Percentiles rank a stretch among this genome's conserved stretches.
phyloP scores from a whole-genome alignment of 1,284 basidiomycete species.

The Tilletia caries region DNA sequence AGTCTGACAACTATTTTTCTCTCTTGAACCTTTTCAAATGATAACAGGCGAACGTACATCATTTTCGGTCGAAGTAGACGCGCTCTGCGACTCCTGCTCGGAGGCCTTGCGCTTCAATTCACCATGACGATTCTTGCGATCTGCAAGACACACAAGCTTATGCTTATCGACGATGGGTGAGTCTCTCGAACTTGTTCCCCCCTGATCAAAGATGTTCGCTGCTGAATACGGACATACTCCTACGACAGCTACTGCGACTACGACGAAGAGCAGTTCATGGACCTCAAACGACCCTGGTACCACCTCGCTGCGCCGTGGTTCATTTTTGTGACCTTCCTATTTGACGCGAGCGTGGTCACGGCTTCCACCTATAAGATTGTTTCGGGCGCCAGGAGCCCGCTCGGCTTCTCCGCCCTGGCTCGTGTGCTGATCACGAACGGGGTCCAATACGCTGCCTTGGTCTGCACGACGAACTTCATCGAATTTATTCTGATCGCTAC shows the following conservation, averaged over 20 bases:
- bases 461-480: neutral
- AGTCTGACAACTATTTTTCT: neutral
- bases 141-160: neutral
- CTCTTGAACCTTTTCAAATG: too few relatives aligned
- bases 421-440: neutral
- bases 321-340: neutral
- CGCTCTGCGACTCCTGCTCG: neutral
- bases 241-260: constrained; percentile 6
- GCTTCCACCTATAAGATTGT: constrained; percentile 7
- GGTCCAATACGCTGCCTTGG: constrained; percentile 1
- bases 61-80: neutral
- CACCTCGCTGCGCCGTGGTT: constrained; percentile 8
- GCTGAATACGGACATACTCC: neutral
- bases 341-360: neutral
- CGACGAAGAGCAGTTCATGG: neutral
- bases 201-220: too few relatives aligned
- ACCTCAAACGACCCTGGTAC: neutral
- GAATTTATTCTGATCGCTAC: neutral
- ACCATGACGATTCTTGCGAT: neutral
- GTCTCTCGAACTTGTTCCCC: too few relatives aligned
- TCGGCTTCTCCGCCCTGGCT: constrained; percentile 5
- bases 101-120: neutral
- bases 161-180: neutral
- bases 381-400: neutral
- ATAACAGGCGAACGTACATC: constrained; percentile 10